Percentiles rank a stretch among this genome's conserved stretches.
These are phyloP conservation scores for Pascua guehoae DNA, from an alignment of 1,284 basidiomycete species.

Conservation along the genomic window DNA sequence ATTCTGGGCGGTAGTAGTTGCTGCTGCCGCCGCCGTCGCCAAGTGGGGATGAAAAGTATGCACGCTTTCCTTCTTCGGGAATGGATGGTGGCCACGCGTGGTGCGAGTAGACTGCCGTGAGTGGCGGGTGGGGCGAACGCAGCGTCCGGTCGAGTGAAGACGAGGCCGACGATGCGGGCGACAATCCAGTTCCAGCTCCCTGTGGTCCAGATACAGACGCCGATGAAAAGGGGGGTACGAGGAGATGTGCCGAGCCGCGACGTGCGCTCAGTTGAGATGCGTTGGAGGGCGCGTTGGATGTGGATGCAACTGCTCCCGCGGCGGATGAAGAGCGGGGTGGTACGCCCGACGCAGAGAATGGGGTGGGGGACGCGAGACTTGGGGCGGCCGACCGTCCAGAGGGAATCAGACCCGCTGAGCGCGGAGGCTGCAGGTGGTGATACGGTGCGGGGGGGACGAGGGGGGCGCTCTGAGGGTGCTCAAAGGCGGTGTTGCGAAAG, in stretches of 20 bases:
- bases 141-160: slow-evolving; percentile 30
- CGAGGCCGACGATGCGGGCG: slow-evolving; percentile 17
- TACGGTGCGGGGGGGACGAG: slow-evolving; percentile 8
- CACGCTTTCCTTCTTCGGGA: slow-evolving; percentile 3
- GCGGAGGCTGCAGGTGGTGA: slow-evolving; percentile 9
- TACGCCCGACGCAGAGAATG: not conserved
- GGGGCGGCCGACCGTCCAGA: too few species aligned
- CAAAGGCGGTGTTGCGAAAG: slow-evolving; percentile 6
- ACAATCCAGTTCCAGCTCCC: not conserved
- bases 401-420: not conserved
- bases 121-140: slow-evolving; percentile 43
- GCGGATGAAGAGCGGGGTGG: not conserved
- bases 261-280: too few species aligned
- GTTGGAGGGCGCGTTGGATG: slow-evolving; percentile 1
- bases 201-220: not conserved
- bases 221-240: slow-evolving; percentile 1
- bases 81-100: slow-evolving; percentile 17
- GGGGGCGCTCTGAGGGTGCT: slow-evolving; percentile 10
- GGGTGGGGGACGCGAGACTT: slow-evolving; percentile 4
- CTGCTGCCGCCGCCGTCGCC: not conserved
- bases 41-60: slow-evolving; percentile 8
- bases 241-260: too few species aligned
- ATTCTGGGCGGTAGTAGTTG: too few species aligned
- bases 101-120: slow-evolving; percentile 32
- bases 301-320: slow-evolving; percentile 2